These are phyloP conservation scores for Kodamaea nitidulidarum DNA, from an alignment of 805 yeast genomes.

Conservation along the genomic window DNA sequence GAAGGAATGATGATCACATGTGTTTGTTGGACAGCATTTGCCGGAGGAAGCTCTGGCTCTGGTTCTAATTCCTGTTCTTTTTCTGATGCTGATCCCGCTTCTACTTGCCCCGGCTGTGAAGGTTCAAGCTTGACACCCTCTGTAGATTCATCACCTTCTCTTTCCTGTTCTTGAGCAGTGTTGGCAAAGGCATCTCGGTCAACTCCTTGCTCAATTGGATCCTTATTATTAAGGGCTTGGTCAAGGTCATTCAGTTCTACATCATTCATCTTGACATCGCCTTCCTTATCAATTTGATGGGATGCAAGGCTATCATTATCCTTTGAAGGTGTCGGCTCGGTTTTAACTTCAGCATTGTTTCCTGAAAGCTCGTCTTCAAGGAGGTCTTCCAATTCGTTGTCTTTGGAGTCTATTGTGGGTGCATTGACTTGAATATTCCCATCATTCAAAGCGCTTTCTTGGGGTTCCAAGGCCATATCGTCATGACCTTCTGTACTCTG, in stretches of 20 bases:
- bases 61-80: slow-evolving; percentile 5
- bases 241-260: slow-evolving; percentile 4
- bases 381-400: not conserved
- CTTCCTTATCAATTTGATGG: not conserved
- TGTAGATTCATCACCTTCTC: not conserved
- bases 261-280: slow-evolving; percentile 1
- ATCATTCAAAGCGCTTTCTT: not conserved
- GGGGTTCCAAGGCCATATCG: not conserved
- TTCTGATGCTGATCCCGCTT: slow-evolving; percentile 4
- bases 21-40: slow-evolving; percentile 49
- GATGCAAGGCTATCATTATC: not conserved
- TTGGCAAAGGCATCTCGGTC: too few species aligned
- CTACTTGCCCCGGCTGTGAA: not conserved
- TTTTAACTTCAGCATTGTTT: not conserved
- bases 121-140: not conserved
- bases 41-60: slow-evolving; percentile 3
- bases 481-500: not conserved
- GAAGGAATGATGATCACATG: slow-evolving; percentile 86
- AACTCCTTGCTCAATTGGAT: not conserved
- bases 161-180: not conserved
- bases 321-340: not conserved
- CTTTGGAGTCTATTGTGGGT: not conserved
- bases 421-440: not conserved
- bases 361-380: slow-evolving; percentile 2
- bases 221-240: not conserved